Percentiles rank a stretch among this genome's conserved stretches.
phyloP scores from a whole-genome alignment of 495 filamentous ascomycete species.

The Penicillium argentinense region DNA sequence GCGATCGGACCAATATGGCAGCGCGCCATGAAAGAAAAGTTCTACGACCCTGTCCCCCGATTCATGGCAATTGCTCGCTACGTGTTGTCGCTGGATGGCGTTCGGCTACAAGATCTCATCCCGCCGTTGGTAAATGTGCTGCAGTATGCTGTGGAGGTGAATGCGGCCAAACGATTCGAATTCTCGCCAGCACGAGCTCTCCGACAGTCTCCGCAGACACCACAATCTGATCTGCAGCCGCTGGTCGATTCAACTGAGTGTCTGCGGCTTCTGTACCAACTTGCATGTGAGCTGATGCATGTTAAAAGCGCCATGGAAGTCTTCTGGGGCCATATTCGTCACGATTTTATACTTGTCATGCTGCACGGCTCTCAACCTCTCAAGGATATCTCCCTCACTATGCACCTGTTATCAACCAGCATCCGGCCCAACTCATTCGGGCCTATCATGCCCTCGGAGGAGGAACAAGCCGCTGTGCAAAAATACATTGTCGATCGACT shows the following conservation, averaged over 20 bases:
- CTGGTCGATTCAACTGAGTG: slow-evolving; percentile 57
- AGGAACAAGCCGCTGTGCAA: slow-evolving; percentile 55
- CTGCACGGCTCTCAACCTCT: slow-evolving; percentile 58
- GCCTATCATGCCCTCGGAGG: slow-evolving; percentile 53
- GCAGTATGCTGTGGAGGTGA: slow-evolving; percentile 57
- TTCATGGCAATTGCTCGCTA: slow-evolving; percentile 57
- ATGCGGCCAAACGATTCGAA: slow-evolving; percentile 53
- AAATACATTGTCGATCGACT: slow-evolving; percentile 59
- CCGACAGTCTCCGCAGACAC: slow-evolving; percentile 28
- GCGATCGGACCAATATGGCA: slow-evolving; percentile 61
- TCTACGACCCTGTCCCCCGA: slow-evolving; percentile 57
- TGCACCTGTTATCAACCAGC: slow-evolving; percentile 60
- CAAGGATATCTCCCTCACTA: slow-evolving; percentile 55
- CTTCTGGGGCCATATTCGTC: slow-evolving; percentile 62
- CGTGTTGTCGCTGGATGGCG: slow-evolving; percentile 51
- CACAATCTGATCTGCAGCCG: slow-evolving; percentile 42
- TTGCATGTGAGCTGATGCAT: slow-evolving; percentile 52
- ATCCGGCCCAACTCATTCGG: slow-evolving; percentile 59
- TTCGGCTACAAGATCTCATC: slow-evolving; percentile 47
- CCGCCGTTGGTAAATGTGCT: slow-evolving; percentile 53
- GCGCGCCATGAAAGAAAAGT: slow-evolving; percentile 59
- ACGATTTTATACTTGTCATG: slow-evolving; percentile 65
- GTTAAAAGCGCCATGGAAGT: slow-evolving; percentile 37
- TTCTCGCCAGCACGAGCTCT: slow-evolving; percentile 32
- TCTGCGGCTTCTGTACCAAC: slow-evolving; percentile 55